A percentile compares a stretch with the other conserved stretches of the same genome.
These are phyloP conservation scores for Lentinula aciculospora DNA, from an alignment of 768 basidiomycete genomes.

Conservation along the genomic window DNA sequence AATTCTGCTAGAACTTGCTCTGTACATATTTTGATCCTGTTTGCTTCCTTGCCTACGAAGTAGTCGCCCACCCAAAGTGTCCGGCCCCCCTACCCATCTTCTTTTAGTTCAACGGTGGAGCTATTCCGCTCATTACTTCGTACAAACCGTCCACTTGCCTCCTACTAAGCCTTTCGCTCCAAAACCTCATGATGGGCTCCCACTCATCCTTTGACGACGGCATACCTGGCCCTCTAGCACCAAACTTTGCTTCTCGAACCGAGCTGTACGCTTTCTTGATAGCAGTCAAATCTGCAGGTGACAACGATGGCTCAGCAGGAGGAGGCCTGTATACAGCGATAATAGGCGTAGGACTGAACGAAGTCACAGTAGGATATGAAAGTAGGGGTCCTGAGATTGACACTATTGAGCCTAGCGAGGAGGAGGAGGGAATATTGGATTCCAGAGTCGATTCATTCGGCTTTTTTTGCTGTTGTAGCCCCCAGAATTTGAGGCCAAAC, in stretches of 20 bases:
- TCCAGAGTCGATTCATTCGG: slow-evolving; percentile 10
- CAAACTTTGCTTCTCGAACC: slow-evolving; percentile 44
- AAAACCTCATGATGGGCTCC: slow-evolving; percentile 83
- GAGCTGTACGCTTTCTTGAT: slow-evolving; percentile 56
- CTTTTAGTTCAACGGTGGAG: neutral
- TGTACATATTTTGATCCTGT: neutral
- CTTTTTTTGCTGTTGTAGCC: slow-evolving; percentile 15
- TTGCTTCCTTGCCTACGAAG: neutral
- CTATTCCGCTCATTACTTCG: slow-evolving; percentile 53
- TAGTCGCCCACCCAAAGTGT: neutral
- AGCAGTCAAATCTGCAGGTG: slow-evolving; percentile 38
- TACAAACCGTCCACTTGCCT: slow-evolving; percentile 59
- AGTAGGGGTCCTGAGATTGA: slow-evolving; percentile 70
- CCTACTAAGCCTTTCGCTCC: slow-evolving; percentile 62
- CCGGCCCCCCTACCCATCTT: neutral
- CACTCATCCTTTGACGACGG: slow-evolving; percentile 71
- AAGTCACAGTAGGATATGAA: slow-evolving; percentile 64
- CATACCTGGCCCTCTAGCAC: slow-evolving; percentile 51
- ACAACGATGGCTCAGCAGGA: slow-evolving; percentile 38
- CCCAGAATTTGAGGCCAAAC: slow-evolving; percentile 55
- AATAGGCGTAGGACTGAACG: slow-evolving; percentile 52
- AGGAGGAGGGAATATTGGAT: slow-evolving; percentile 10
- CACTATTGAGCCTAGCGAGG: slow-evolving; percentile 58
- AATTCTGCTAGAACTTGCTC: neutral
- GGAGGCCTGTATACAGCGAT: slow-evolving; percentile 52